These are phyloP conservation scores for Styphnolobium japonicum DNA, from an alignment of 306 rosid species.

Conservation along the genomic window DNA sequence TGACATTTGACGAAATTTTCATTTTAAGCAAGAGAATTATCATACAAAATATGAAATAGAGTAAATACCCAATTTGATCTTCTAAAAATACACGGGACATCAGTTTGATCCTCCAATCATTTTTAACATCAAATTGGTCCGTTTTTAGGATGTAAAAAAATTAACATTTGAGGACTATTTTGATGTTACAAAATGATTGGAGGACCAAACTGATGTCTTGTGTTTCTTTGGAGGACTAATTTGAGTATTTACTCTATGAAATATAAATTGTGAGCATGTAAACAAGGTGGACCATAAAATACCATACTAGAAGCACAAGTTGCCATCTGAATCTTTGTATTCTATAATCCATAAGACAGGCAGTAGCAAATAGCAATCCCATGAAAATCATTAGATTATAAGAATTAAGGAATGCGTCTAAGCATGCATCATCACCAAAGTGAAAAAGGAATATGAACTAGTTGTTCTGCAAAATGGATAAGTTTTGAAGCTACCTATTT, in stretches of 20 bases:
- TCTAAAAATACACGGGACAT: no score
- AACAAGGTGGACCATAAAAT: background rate
- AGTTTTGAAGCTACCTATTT: background rate
- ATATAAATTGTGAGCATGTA: slow-evolving; percentile 6
- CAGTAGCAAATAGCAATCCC: background rate
- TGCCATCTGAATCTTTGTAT: background rate
- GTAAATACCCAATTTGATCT: no score
- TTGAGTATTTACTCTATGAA: no score
- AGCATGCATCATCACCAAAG: background rate
- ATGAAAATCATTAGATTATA: background rate
- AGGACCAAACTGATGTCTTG: no score
- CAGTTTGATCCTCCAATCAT: no score
- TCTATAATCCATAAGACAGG: background rate
- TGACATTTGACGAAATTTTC: background rate
- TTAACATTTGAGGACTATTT: no score
- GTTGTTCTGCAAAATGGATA: background rate
- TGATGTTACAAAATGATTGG: no score
- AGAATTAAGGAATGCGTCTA: background rate
- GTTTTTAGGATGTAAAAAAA: no score
- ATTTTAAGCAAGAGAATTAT: background rate
- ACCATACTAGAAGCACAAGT: background rate
- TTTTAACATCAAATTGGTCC: no score
- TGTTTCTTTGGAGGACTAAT: no score
- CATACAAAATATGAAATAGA: no score
- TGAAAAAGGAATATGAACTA: background rate